phyloP scores from a whole-genome alignment of 2,329 filamentous ascomycete genomes.

The Dothiorella sarmentorum region DNA sequence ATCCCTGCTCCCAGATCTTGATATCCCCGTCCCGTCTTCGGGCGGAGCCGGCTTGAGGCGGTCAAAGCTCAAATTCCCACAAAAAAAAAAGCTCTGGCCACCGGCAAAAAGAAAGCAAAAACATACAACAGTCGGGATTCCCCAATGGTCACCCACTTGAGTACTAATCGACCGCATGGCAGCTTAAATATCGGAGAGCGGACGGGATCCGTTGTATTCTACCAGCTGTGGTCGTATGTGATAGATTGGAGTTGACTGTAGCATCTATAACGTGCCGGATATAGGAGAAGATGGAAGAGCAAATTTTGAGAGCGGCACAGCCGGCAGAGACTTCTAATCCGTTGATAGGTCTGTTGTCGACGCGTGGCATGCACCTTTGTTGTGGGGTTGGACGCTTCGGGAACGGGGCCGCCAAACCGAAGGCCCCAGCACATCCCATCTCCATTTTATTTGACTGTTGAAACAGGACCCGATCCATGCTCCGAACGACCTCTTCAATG shows the following conservation, averaged over 20 bases:
- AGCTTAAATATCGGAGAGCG: neutral
- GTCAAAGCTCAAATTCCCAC: too few relatives aligned
- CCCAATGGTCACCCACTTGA: conserved; percentile 1
- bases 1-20: too few relatives aligned
- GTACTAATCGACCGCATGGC: neutral
- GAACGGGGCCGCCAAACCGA: too few relatives aligned
- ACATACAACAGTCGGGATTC: neutral
- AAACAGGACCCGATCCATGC: neutral
- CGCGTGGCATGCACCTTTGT: too few relatives aligned
- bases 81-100: neutral
- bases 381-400: too few relatives aligned
- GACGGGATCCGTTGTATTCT: neutral
- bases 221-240: neutral
- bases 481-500: neutral
- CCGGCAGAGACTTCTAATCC: too few relatives aligned
- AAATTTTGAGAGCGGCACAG: neutral
- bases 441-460: too few relatives aligned
- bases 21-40: neutral
- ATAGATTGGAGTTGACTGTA: too few relatives aligned
- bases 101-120: neutral
- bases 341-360: too few relatives aligned
- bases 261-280: too few relatives aligned
- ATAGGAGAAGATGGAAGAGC: neutral
- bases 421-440: too few relatives aligned
- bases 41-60: too few relatives aligned